Base-by-base conservation (phyloP, 176 grass and related monocot species). In the Raddia distichophylla region DNA sequence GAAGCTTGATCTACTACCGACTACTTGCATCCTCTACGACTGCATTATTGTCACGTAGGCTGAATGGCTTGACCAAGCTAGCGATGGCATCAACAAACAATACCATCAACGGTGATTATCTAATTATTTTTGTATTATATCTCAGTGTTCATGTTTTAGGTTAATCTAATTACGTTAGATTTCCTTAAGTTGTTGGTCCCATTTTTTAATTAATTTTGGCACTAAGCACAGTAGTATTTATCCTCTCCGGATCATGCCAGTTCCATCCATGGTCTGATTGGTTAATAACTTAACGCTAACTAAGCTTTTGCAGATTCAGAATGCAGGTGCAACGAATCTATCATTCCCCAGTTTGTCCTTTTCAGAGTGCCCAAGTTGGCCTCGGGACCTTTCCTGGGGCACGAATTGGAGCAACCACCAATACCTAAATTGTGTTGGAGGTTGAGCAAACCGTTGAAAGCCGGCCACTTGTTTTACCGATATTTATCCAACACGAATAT, bases 191-290 rank as follows among this genome's bases (percentile, higher is more conserved):
- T 27, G 27, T 27, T 27, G 27, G 27, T 27, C 27, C 27, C 1
- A 27, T 27, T 27, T 27, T 27, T 27, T 27, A 0, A 27, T 27
- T 27, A 27, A 27, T 27, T 27, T 27, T 27, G 27, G 1, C 27
- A 27, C 27, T 27, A 27, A 27, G 27, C 27, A 27, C 27, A 27
- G 27, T 27, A 27, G 34, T 59, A 89, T 69, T n/a, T 80, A 84
- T 89, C 81, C 76, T 49, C 80, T 33, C 50, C 17, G 19, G 65
- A 87, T 56, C 86, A 82, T 60, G 54, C 64, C 47, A 13, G 67
- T 33, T 14, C 57, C 50, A 45, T 8, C 43, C 9, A 69, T 10
- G 18, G 78, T 7, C 8, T 54, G 34, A 50, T 35, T 60, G 34
- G 50, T 34, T 45, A 16, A 19, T 48, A 27, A 27, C 27, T 27